Evolutionary conservation across 2,329 filamentous ascomycete genomes (phyloP).

Genomic region (Dactylella cylindrospora): DNA sequence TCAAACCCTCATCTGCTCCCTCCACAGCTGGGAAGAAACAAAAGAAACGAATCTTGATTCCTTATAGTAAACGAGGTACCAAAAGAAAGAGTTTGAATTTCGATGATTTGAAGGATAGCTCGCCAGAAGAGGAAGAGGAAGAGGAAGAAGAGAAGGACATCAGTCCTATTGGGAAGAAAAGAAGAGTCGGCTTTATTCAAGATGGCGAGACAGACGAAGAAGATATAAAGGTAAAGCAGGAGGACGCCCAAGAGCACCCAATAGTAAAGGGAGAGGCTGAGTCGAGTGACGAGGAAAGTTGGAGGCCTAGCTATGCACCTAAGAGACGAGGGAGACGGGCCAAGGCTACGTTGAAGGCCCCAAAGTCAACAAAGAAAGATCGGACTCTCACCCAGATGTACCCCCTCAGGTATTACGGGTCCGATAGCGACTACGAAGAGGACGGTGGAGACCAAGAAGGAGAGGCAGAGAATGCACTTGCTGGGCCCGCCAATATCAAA

Average conservation of each 20-base stretch:
- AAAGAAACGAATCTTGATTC: slow-evolving; percentile 11
- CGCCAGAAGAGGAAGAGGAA: slow-evolving; percentile 8
- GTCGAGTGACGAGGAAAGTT: slow-evolving; percentile 13
- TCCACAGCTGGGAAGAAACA: slow-evolving; percentile 1
- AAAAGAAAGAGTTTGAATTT: slow-evolving; percentile 30
- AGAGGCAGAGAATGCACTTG: neutral
- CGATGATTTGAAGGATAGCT: slow-evolving; percentile 8
- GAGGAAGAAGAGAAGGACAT: slow-evolving; percentile 9
- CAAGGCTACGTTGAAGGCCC: neutral
- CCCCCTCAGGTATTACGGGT: neutral
- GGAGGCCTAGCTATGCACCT: slow-evolving; percentile 20
- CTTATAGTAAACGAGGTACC: slow-evolving; percentile 2
- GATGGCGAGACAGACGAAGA: slow-evolving; percentile 1
- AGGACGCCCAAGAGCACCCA: slow-evolving; percentile 4
- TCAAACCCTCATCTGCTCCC: slow-evolving; percentile 12
- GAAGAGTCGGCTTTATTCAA: slow-evolving; percentile 6
- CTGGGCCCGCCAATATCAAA: slow-evolving; percentile 2
- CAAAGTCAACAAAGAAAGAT: slow-evolving; percentile 6
- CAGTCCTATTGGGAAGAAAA: slow-evolving; percentile 17
- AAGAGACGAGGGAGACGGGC: slow-evolving; percentile 21
- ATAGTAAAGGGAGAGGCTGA: slow-evolving; percentile 14
- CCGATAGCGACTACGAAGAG: slow-evolving; percentile 36
- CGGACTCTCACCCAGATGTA: slow-evolving; percentile 37
- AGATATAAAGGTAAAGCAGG: neutral
- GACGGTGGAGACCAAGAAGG: neutral